Evolutionary conservation across 768 basidiomycete species (phyloP).

Genomic region (Lactifluus subvellereus): DNA sequence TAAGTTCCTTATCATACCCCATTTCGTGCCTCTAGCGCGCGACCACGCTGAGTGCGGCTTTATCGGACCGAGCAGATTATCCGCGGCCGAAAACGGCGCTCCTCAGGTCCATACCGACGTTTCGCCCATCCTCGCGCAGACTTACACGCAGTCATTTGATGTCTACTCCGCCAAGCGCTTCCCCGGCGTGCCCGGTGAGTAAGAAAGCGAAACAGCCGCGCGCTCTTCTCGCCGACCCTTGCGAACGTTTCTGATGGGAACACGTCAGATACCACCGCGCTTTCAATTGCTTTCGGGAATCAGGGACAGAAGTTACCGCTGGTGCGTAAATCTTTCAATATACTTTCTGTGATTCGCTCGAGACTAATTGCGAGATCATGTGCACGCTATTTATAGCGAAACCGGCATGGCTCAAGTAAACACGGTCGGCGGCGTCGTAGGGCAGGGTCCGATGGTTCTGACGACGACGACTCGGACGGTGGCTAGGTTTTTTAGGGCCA

Average conservation of each 20-base stretch:
- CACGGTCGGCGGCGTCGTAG: conserved; percentile 50
- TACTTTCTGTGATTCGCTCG: conserved; percentile 14
- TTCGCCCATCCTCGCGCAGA: conserved; percentile 77
- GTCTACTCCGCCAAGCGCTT: conserved; percentile 93
- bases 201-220: not conserved
- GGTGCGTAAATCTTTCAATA: conserved; percentile 37
- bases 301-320: conserved; percentile 86
- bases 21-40: conserved; percentile 8
- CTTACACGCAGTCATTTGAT: conserved; percentile 75
- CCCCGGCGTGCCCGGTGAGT: conserved; percentile 83
- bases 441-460: conserved; percentile 58
- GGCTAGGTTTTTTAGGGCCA: conserved; percentile 26
- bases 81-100: conserved; percentile 68
- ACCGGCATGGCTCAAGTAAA: conserved; percentile 71
- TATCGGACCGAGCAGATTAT: conserved; percentile 25
- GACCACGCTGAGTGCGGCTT: not conserved
- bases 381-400: conserved; percentile 45
- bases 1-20: conserved; percentile 42
- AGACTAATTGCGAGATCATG: conserved; percentile 21
- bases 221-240: not conserved
- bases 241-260: conserved; percentile 2
- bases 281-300: conserved; percentile 83
- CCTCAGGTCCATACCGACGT: conserved; percentile 56
- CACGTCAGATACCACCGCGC: conserved; percentile 70
- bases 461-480: conserved; percentile 68